Evolutionary conservation across 768 basidiomycete species (phyloP).

Genomic region (Calvatia gigantea): DNA sequence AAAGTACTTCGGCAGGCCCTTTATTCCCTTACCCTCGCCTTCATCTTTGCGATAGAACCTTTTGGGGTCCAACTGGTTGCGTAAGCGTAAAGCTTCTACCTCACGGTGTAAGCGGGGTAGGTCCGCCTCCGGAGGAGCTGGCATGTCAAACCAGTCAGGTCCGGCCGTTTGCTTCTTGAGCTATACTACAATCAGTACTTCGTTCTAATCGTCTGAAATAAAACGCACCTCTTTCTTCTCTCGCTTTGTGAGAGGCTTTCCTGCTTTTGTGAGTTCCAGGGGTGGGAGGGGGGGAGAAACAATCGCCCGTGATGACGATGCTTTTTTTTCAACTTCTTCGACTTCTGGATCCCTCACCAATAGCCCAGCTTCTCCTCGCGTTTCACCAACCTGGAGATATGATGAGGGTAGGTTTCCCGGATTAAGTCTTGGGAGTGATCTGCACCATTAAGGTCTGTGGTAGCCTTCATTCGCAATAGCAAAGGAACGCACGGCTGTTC

Average conservation of each 20-base stretch:
- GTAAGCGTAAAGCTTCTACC: constrained; percentile 81
- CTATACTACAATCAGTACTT: constrained; percentile 32
- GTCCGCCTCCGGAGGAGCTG: constrained; percentile 77
- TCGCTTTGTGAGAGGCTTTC: constrained; percentile 68
- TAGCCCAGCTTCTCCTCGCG: constrained; percentile 40
- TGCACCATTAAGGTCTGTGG: constrained; percentile 21
- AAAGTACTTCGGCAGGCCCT: constrained; percentile 84
- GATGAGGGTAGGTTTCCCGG: constrained; percentile 60
- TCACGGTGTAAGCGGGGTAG: constrained; percentile 78
- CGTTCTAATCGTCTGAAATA: background rate
- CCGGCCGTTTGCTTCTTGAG: constrained; percentile 71
- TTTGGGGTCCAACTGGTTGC: constrained; percentile 89
- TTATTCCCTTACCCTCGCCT: constrained; percentile 81
- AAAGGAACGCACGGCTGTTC: constrained; percentile 30
- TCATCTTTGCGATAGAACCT: constrained; percentile 87
- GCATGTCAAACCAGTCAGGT: constrained; percentile 84
- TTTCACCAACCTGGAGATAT: constrained; percentile 56
- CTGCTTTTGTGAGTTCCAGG: constrained; percentile 53
- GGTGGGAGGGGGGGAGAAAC: constrained; percentile 66
- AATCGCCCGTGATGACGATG: constrained; percentile 40
- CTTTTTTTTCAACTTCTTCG: constrained; percentile 46
- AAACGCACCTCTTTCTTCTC: constrained; percentile 63
- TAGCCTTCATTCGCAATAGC: background rate
- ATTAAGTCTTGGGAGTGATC: constrained; percentile 61
- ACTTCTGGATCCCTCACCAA: constrained; percentile 59